Evolutionary conservation across 345 rosid genomes (phyloP), one percentile per base, ranked within the genome.

Genomic region (Populus tremula): DNA sequence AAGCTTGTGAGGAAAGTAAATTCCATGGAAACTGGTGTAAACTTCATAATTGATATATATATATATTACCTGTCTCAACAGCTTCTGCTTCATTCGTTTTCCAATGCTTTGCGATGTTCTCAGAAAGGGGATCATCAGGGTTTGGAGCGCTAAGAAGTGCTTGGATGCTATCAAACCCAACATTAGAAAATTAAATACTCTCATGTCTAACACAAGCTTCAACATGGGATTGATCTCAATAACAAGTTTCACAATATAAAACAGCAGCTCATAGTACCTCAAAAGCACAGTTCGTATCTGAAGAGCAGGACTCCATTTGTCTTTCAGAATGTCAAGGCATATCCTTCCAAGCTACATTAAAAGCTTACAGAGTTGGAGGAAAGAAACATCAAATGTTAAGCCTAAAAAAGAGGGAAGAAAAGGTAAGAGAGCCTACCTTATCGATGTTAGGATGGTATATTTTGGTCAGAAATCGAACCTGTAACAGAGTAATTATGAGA

Each of bases 301-400:
- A 62, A 96, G 90, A 76, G 99, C 99, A 59, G 99, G 99, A 83
- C 99, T 96, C 99, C 99, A 96, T 77, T 96, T 96, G 87, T 96
- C 99, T 76, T 96, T 96, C 85, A 96, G 87, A 82, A 96, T 96
- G 86, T 96, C 99, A 41, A 96, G 98, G 90, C 99, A 96, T 70
- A 96, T 96, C 77, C 99, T 86, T 83, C 99, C 99, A 79, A 96
- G 98, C 98, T 96, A 82, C 81, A 79, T 61, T 2, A 61, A 50
- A 16, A 67, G 77, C 69, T 64, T 41, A 63, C 70, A 33, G 53
- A 12, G 23, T 71, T 18, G 23, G 53, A 72, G 25, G 47, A 68
- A 72, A 75, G 63, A 43, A 70, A 20, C 41, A 81, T 45, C 29
- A 31, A 12, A n/a, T 8, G 18, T 21, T 54, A 21, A 59, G 25